Evolutionary conservation across 768 basidiomycete genomes (phyloP).

Genomic region (Suillus fuscotomentosus): DNA sequence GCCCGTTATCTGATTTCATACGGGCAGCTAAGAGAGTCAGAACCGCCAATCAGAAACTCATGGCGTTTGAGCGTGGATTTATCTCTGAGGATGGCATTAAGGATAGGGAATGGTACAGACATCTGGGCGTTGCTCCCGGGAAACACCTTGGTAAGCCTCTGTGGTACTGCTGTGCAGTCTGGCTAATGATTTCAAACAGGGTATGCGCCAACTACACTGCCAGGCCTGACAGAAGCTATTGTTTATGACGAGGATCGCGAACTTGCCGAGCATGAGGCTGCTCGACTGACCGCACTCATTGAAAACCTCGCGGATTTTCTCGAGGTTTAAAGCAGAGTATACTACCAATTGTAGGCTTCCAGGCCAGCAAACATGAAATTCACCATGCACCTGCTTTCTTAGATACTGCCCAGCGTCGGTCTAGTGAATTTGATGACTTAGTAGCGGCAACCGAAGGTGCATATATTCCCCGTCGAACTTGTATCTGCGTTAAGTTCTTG

Average conservation of each 20-base stretch:
- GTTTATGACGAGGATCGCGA: conserved; percentile 63
- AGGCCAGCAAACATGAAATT: neutral
- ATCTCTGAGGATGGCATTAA: conserved; percentile 76
- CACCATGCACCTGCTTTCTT: neutral
- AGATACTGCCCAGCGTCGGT: neutral
- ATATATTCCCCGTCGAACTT: neutral
- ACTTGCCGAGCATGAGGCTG: conserved; percentile 58
- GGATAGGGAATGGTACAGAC: conserved; percentile 82
- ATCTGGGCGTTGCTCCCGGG: conserved; percentile 85
- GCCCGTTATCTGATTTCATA: conserved; percentile 45
- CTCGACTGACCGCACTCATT: conserved; percentile 54
- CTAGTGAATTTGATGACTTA: neutral
- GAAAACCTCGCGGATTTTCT: conserved; percentile 43
- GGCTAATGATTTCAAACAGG: conserved; percentile 37
- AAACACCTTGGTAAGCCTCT: conserved; percentile 67
- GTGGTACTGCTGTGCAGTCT: neutral
- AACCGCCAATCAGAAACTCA: conserved; percentile 63
- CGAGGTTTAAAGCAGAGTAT: neutral
- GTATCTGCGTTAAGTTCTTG: too few species aligned
- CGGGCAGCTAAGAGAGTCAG: conserved; percentile 59
- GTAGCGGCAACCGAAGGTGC: neutral
- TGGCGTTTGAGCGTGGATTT: conserved; percentile 75
- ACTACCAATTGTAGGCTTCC: neutral
- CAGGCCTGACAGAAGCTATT: conserved; percentile 76
- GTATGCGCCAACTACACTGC: conserved; percentile 84